Evolutionary conservation across 2,329 filamentous ascomycete genomes (phyloP).

Genomic region (Ophiostoma tasmaniense): DNA sequence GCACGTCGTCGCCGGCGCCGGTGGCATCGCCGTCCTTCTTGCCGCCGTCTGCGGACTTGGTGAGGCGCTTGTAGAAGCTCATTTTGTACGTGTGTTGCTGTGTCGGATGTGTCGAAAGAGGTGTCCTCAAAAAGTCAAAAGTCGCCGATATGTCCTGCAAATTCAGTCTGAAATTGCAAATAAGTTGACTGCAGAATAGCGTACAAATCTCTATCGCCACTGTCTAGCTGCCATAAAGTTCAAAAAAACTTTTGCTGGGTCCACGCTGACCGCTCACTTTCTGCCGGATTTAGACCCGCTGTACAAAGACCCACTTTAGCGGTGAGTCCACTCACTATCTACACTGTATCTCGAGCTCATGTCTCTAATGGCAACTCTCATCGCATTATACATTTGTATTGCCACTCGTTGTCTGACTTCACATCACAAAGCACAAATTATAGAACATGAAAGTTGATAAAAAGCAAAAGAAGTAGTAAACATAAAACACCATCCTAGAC

Average conservation of each 20-base stretch:
- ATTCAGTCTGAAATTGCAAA: too few species aligned
- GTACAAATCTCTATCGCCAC: not conserved
- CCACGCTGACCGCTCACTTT: not conserved
- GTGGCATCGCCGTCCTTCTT: slow-evolving; percentile 33
- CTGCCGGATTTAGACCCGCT: not conserved
- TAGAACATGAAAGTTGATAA: slow-evolving; percentile 8
- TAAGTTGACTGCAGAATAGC: not conserved
- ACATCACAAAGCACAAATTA: slow-evolving; percentile 6
- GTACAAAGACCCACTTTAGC: not conserved
- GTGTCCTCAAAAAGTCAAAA: too few species aligned
- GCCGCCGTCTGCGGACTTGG: slow-evolving; percentile 37
- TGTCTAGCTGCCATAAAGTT: not conserved
- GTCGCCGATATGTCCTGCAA: too few species aligned
- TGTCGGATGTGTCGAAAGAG: too few species aligned
- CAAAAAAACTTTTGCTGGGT: slow-evolving; percentile 10
- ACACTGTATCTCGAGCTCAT: not conserved
- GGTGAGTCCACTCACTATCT: not conserved
- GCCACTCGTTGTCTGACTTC: not conserved
- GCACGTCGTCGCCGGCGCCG: slow-evolving; percentile 32
- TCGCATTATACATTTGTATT: not conserved
- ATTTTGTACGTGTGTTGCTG: not conserved
- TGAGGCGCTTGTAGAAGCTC: slow-evolving; percentile 60
- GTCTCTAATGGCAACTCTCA: not conserved
- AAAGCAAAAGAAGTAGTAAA: not conserved
- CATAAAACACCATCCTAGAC: slow-evolving; percentile 16